Conservation (phyloP, 768 basidiomycete species). For the Trametopsis cervina region DNA sequence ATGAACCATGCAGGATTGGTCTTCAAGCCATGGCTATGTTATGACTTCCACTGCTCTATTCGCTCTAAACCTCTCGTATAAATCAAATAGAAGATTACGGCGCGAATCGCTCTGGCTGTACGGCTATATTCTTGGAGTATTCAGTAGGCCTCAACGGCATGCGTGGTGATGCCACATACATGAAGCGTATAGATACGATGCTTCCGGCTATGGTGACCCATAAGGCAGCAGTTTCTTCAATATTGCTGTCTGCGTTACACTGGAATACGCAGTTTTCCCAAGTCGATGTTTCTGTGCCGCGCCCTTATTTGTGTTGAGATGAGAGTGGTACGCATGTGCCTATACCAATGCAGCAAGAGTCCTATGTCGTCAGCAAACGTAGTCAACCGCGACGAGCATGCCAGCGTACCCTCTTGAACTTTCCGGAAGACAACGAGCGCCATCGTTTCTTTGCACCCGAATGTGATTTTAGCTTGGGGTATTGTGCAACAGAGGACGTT, state of each 20-base stretch:
- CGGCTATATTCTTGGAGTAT: not conserved
- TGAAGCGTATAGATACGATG: not conserved
- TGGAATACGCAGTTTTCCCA: constrained; percentile 59
- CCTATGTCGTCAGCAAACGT: not conserved
- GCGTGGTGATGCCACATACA: not conserved
- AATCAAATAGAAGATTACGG: too few relatives aligned
- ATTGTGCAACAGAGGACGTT: constrained; percentile 44
- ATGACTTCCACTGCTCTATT: too few relatives aligned
- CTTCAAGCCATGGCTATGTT: too few relatives aligned
- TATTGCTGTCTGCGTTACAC: constrained; percentile 53
- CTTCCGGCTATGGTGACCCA: constrained; percentile 31
- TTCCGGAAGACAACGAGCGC: constrained; percentile 55
- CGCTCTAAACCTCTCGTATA: too few relatives aligned
- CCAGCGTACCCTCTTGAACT: constrained; percentile 67
- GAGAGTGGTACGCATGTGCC: constrained; percentile 67
- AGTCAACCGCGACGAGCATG: not conserved
- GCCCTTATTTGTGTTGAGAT: constrained; percentile 65
- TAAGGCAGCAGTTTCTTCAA: constrained; percentile 73
- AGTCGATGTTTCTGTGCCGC: constrained; percentile 61
- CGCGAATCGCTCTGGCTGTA: not conserved
- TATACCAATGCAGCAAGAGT: constrained; percentile 19
- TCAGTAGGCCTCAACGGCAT: not conserved
- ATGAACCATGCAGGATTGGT: too few relatives aligned
- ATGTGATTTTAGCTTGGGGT: constrained; percentile 77
- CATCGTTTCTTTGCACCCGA: constrained; percentile 79